Evolutionary conservation across 1,139 yeast species (phyloP).

Genomic region (Zhuliangozyma blackwelliae): DNA sequence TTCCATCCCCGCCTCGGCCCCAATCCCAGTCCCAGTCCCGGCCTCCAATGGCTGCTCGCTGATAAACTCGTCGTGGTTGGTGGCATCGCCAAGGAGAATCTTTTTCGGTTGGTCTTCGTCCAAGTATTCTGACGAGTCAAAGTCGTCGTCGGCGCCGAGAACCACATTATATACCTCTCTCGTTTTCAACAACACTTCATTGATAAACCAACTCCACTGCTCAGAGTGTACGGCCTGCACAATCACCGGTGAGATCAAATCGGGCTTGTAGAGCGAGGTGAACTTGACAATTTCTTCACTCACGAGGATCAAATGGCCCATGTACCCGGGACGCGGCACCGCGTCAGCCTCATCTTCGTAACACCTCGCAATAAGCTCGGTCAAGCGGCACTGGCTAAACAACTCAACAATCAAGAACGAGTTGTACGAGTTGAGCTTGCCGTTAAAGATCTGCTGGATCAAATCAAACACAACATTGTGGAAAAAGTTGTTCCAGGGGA

Average conservation of each 20-base stretch:
- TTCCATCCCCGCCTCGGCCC: background rate
- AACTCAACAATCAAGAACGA: constrained; percentile 45
- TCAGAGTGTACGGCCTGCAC: constrained; percentile 34
- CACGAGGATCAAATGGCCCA: constrained; percentile 45
- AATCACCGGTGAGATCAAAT: constrained; percentile 41
- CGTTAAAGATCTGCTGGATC: constrained; percentile 46
- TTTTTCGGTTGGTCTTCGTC: constrained; percentile 27
- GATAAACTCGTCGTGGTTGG: constrained; percentile 33
- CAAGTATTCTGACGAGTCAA: constrained; percentile 32
- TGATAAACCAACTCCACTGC: constrained; percentile 46
- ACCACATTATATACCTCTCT: constrained; percentile 46
- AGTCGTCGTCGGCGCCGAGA: constrained; percentile 33
- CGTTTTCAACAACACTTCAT: constrained; percentile 39
- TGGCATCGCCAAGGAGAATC: constrained; percentile 33
- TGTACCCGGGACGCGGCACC: constrained; percentile 41
- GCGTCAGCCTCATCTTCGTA: constrained; percentile 18
- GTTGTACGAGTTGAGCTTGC: constrained; percentile 45
- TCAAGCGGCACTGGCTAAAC: constrained; percentile 31
- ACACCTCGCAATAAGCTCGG: constrained; percentile 30
- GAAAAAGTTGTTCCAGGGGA: constrained; percentile 48
- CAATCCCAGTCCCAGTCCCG: too few relatives aligned
- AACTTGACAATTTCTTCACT: constrained; percentile 50
- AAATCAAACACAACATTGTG: constrained; percentile 49
- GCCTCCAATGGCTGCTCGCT: constrained; percentile 14
- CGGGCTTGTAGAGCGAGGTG: constrained; percentile 47